Base-by-base conservation (phyloP, 2,329 filamentous ascomycete species). In the Arthrocladium fulminans region DNA sequence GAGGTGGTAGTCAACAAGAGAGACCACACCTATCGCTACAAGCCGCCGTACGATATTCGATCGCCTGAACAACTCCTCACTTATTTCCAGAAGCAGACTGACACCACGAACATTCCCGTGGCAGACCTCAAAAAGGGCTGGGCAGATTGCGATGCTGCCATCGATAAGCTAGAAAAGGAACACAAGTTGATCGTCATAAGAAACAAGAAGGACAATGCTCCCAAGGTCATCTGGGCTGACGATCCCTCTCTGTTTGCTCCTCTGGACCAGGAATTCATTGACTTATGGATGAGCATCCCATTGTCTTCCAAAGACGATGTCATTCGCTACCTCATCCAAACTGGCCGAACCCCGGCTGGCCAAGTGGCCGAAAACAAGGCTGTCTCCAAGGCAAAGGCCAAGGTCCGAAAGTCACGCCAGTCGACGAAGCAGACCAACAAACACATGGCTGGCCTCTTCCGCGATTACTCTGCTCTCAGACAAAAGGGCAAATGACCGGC, bases 81-180 rank as follows among this genome's bases (percentile, higher is more conserved):
- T 48, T 84, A 87, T 62, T 77, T 98, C 25, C 88, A 95, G 67
- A 75, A 76, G 47, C 88, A 89, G 67, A 80, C 79, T 45, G 88
- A 88, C 51, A 86, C 87, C 1, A 81, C 84, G 55, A 88, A 87
- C 10, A 79, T 97, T 47, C 76, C 76, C 30, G 87, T 97, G 54
- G 88, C 88, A 65, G 88, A 96, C 60, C 77, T 98, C 53, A 94
- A 95, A 68, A 92, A 98, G 64, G 92, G 92, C 54, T 98, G 92
- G 92, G 83, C 84, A 59, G 94, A 88, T 61, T 81, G 89, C 52
- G 78, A 83, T 17, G 77, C 83, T 17, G 78, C 84, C 8, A 84
- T 98, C 63, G 78, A 84, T 54, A 74, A 79, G 57, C 75, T 98
- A 45, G 90, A 96, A 70, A 69, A 68, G 34, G 79, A 86, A 63